Evolutionary conservation across 2,329 filamentous ascomycete genomes (phyloP), one percentile per base, ranked within the genome.

Genomic region (Nemania bipapillata): DNA sequence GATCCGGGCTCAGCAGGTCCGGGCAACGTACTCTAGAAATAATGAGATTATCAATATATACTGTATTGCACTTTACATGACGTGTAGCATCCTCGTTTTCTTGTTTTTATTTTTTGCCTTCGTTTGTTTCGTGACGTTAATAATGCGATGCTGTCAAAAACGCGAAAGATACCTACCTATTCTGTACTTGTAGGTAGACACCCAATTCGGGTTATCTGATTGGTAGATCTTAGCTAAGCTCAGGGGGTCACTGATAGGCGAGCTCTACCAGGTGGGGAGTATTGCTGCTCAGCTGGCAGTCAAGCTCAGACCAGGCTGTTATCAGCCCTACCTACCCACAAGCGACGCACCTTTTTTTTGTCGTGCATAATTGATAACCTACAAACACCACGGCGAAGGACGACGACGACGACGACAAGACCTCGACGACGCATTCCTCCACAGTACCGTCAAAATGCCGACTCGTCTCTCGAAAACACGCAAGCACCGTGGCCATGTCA

Each of bases 401-500:
- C 61, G 56, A 65, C 65, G 59, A 70, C 56, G 59, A 71, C 63
- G 55, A 65, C 69, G 57, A 63, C 70, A 58, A 62, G 40, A 61
- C 62, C 55, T 58, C 56, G 67, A 70, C 65, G 67, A 72, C 68
- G 37, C 61, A 70, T 63, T 54, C 65, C 37, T 42, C 22, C 55
- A 56, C 37, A 63, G 45, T 35, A 68, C 67, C 63, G 63, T 55
- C 70, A 70, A 67, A 20, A 73, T 73, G 71, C 71, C 71, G 54
- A 73, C 71, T 68, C 67, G 71, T 30, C 64, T 73, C 11, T 69
- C 62, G 32, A 73, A 73, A 57, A 72, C 71, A 40, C 70, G 71
- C 64, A 72, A 73, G 63, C 71, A 73, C 89, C 94, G 95, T 88
- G 95, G 95, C 85, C 93, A 99, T 87, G 96, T 99, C 83, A 96